Conservation (phyloP, 2,329 filamentous ascomycete genomes). For the Aspergillus sp. region DNA sequence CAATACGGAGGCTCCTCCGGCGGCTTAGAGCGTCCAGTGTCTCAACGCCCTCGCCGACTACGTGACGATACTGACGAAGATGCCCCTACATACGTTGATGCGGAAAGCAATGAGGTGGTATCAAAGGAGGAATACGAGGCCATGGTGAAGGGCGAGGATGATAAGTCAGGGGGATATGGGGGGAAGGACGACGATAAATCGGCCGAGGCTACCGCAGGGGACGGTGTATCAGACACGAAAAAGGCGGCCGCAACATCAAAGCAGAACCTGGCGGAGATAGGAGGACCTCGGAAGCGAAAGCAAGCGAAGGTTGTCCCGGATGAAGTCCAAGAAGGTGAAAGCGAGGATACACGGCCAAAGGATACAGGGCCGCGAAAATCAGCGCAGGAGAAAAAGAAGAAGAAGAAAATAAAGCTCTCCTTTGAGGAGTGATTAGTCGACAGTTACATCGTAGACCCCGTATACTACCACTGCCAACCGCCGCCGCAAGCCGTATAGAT, state of each 20-base stretch:
- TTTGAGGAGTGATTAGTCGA: conserved; percentile 41
- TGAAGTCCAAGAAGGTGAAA: conserved; percentile 29
- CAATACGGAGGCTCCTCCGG: conserved; percentile 42
- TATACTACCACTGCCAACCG: not conserved
- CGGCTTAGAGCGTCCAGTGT: conserved; percentile 43
- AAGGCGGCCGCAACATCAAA: conserved; percentile 28
- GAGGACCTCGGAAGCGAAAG: conserved; percentile 47
- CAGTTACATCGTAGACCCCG: not conserved
- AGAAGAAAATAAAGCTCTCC: conserved; percentile 53
- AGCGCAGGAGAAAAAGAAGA: conserved; percentile 48
- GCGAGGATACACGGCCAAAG: conserved; percentile 29
- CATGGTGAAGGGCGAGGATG: conserved; percentile 35
- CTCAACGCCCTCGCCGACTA: conserved; percentile 39
- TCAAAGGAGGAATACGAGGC: conserved; percentile 50
- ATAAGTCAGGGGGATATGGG: conserved; percentile 16
- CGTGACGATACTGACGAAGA: conserved; percentile 46
- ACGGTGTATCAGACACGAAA: conserved; percentile 20
- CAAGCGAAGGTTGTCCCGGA: conserved; percentile 47
- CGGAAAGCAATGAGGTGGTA: conserved; percentile 49
- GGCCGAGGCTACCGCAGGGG: conserved; percentile 13
- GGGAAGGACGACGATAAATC: conserved; percentile 17
- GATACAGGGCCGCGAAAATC: conserved; percentile 35
- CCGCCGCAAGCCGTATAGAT: not conserved
- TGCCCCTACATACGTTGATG: conserved; percentile 50
- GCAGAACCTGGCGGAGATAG: conserved; percentile 46